A percentile compares a stretch with the other conserved stretches of the same genome.
Evolutionary conservation across 2,329 filamentous ascomycete species (phyloP).

Genomic region (Paracoccidioides brasiliensis): DNA sequence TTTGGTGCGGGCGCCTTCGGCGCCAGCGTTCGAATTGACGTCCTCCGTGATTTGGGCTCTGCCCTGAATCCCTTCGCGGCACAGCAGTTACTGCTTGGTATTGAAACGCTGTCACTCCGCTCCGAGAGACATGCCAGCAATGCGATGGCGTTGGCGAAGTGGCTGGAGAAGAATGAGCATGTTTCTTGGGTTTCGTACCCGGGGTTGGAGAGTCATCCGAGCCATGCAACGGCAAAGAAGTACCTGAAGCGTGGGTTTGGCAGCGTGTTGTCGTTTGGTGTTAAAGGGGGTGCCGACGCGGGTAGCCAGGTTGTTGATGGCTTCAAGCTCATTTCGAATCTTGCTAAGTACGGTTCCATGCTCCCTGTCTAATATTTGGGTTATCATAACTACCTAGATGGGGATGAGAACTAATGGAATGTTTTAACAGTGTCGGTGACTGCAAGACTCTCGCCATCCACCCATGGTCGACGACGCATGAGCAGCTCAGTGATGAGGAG

Average conservation of each 20-base stretch:
- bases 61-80: constrained; percentile 80
- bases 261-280: constrained; percentile 83
- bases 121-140: constrained; percentile 80
- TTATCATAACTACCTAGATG: not conserved
- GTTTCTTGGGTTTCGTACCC: constrained; percentile 93
- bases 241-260: constrained; percentile 78
- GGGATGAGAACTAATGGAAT: not conserved
- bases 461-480: constrained; percentile 89
- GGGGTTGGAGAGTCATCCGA: constrained; percentile 68
- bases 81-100: constrained; percentile 76
- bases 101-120: constrained; percentile 80
- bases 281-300: constrained; percentile 74
- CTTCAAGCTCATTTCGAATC: constrained; percentile 89
- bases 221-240: constrained; percentile 68
- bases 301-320: constrained; percentile 82
- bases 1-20: constrained; percentile 74
- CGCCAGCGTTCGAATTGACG: constrained; percentile 76
- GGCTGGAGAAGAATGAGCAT: constrained; percentile 69
- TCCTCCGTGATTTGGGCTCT: constrained; percentile 73
- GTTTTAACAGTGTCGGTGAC: constrained; percentile 57
- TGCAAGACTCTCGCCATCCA: constrained; percentile 92
- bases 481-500: constrained; percentile 78
- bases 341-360: constrained; percentile 56
- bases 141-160: constrained; percentile 63
- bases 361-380: not conserved